A percentile compares a stretch with the other conserved stretches of the same genome.
These are phyloP conservation scores for Rubia balearica DNA, from an alignment of 305 asterid species.

Conservation along the genomic window DNA sequence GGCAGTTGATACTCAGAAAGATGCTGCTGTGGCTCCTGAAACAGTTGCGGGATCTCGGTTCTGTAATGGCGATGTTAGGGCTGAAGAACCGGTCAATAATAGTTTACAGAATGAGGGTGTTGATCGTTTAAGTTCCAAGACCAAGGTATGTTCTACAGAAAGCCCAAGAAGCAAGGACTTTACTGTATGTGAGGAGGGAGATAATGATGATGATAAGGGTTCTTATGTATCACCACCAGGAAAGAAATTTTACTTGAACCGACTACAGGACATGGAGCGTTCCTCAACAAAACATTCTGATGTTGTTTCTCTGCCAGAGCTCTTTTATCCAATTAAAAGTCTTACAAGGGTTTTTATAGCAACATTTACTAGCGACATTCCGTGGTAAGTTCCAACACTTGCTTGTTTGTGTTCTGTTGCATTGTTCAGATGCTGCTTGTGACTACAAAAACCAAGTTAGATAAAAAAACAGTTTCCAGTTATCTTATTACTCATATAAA, in stretches of 20 bases:
- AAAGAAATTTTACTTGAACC: conserved; percentile 62
- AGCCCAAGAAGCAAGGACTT: conserved; percentile 21
- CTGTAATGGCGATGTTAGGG: conserved; percentile 10
- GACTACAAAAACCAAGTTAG: not conserved
- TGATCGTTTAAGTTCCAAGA: conserved; percentile 17
- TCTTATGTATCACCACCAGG: conserved; percentile 54
- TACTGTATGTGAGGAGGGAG: conserved; percentile 21
- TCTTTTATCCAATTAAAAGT: conserved; percentile 63
- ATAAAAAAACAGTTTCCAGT: not conserved
- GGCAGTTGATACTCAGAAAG: conserved; percentile 22
- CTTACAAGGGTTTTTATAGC: conserved; percentile 61
- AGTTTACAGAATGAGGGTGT: conserved; percentile 24
- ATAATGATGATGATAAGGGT: conserved; percentile 25
- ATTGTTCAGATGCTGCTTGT: not conserved
- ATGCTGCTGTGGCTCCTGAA: conserved; percentile 26
- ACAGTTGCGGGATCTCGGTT: conserved; percentile 19
- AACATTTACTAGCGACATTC: conserved; percentile 73
- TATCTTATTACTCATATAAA: not conserved
- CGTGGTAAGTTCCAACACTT: conserved; percentile 42
- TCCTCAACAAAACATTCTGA: conserved; percentile 27
- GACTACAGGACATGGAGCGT: conserved; percentile 42
- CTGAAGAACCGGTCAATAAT: conserved; percentile 18
- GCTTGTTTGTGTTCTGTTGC: conserved; percentile 7
- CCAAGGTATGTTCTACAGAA: conserved; percentile 21
- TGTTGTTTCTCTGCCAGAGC: conserved; percentile 72